phyloP scores from a whole-genome alignment of 768 basidiomycete genomes.

The Hericium coralloides region DNA sequence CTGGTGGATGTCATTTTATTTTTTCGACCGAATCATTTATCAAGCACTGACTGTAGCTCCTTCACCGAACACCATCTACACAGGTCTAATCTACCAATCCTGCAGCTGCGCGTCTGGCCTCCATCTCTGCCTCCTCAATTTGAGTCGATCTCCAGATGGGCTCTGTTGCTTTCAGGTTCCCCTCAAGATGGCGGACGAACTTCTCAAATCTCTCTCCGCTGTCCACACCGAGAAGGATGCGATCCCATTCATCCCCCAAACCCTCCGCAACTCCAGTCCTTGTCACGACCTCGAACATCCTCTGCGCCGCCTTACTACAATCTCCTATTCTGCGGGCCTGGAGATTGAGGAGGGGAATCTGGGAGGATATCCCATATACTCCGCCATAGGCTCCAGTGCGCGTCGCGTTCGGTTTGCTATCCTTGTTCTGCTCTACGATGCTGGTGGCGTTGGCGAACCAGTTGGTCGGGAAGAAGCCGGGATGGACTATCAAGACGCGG shows the following conservation, averaged over 20 bases:
- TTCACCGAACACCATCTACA: not conserved
- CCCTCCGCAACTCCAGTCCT: not conserved
- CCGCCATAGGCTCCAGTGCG: not conserved
- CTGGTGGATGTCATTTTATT: not conserved
- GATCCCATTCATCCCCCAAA: not conserved
- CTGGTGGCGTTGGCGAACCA: not conserved
- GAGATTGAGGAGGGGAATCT: not conserved
- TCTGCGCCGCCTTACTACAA: not conserved
- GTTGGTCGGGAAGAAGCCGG: conserved; percentile 19
- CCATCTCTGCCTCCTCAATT: not conserved
- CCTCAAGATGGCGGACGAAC: not conserved
- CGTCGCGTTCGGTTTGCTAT: not conserved
- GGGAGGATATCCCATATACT: not conserved
- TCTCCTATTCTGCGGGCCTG: not conserved
- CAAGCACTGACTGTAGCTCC: not conserved
- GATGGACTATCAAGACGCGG: conserved; percentile 19
- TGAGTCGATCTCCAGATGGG: not conserved
- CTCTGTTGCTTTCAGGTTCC: not conserved
- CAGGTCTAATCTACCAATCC: not conserved
- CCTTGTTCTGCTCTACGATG: not conserved
- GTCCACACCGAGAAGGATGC: not conserved
- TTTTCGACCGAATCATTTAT: not conserved
- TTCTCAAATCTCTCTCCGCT: not conserved
- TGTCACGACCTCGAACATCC: not conserved
- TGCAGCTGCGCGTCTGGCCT: not conserved